Conservation (phyloP, 805 yeast genomes). For the Diddensiella transvaalensis region DNA sequence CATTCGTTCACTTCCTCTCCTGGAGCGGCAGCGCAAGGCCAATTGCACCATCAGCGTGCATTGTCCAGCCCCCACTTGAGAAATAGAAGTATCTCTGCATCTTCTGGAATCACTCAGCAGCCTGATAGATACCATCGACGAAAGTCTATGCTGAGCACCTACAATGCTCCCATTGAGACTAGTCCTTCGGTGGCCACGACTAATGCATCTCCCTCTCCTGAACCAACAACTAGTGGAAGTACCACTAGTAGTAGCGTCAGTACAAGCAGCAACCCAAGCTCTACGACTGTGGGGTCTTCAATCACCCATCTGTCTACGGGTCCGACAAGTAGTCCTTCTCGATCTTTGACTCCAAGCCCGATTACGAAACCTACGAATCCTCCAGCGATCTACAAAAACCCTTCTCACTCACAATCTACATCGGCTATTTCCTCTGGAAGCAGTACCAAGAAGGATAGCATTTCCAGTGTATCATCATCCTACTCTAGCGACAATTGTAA, state of each 20-base stretch:
- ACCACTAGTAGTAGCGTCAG: slow-evolving; percentile 1
- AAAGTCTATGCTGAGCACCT: slow-evolving; percentile 8
- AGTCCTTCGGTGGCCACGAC: slow-evolving; percentile 3
- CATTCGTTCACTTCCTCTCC: not conserved
- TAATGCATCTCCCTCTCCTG: slow-evolving; percentile 9
- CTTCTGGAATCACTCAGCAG: slow-evolving; percentile 5
- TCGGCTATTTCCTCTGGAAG: slow-evolving; percentile 3
- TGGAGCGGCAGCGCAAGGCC: not conserved
- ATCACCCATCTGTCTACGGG: not conserved
- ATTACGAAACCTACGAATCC: not conserved
- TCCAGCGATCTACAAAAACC: slow-evolving; percentile 2
- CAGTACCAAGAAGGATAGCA: slow-evolving; percentile 2
- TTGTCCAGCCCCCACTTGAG: slow-evolving; percentile 2
- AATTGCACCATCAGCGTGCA: slow-evolving; percentile 2
- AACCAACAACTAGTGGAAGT: slow-evolving; percentile 3
- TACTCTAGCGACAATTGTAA: not conserved
- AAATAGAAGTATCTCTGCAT: slow-evolving; percentile 1
- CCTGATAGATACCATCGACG: slow-evolving; percentile 26
- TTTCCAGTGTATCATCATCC: not conserved
- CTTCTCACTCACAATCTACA: not conserved
- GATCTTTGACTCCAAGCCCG: slow-evolving; percentile 1
- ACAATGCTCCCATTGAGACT: not conserved
- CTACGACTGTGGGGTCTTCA: slow-evolving; percentile 1
- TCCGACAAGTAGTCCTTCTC: not conserved
- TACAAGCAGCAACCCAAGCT: slow-evolving; percentile 3